phyloP scores from a whole-genome alignment of 2,329 filamentous ascomycete species.

The Fusarium foetens region DNA sequence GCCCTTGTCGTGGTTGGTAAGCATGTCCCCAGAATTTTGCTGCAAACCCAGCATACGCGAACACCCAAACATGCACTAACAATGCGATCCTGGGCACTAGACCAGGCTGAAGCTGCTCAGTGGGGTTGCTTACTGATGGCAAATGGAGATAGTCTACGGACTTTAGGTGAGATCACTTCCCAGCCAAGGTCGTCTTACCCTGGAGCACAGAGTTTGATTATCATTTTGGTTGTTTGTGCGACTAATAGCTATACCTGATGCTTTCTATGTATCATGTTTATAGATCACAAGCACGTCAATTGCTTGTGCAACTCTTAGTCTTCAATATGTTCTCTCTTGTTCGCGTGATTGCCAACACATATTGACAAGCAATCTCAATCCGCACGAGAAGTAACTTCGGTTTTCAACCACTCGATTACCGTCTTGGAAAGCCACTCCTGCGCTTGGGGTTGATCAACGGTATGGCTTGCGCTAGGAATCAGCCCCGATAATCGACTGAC shows the following conservation, averaged over 20 bases:
- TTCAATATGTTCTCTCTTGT: not conserved
- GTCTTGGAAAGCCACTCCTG: constrained; percentile 61
- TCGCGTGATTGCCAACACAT: not conserved
- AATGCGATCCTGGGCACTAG: constrained; percentile 4
- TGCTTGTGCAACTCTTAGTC: not conserved
- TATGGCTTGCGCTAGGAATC: constrained; percentile 64
- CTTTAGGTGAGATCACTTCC: constrained; percentile 1
- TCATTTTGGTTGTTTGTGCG: not conserved
- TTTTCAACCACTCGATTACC: constrained; percentile 58
- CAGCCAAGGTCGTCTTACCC: constrained; percentile 1
- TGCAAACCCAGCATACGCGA: constrained; percentile 25
- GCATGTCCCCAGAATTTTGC: constrained; percentile 26
- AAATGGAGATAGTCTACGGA: constrained; percentile 14
- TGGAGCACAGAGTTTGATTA: not conserved
- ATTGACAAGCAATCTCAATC: not conserved
- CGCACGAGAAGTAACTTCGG: constrained; percentile 10
- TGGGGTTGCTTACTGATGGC: constrained; percentile 10
- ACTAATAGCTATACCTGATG: not conserved
- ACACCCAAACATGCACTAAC: constrained; percentile 22
- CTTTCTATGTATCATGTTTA: not conserved
- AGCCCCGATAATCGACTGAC: constrained; percentile 62
- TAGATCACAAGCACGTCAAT: not conserved
- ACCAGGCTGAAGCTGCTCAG: constrained; percentile 2
- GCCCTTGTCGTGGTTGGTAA: constrained; percentile 36
- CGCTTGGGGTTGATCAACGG: constrained; percentile 57